Evolutionary conservation across 208 protist species (phyloP), one percentile per base, ranked within the genome.

Genomic region (Cochliopodium minus): DNA sequence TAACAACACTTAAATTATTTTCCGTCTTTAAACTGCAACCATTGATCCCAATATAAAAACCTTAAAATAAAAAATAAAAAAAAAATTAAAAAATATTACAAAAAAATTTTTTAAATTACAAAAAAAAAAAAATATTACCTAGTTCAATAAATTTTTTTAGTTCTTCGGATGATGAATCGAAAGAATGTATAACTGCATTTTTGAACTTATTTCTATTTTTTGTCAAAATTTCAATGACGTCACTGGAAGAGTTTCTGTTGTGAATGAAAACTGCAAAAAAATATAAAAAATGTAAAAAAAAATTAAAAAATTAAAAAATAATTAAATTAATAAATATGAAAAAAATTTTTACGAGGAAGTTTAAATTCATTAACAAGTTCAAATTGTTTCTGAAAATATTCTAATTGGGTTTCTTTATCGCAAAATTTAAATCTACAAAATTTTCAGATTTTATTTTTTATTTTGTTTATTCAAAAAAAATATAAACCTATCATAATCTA

Each of bases 401-500:
- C 71, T 30, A 71, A 50, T 62, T 94, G 89, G 29, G 76, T 69
- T 13, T 88, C 76, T 58, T 83, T 81, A 0, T 65, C 39, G 58
- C 83, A 90, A 65, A 91, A 94, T 39, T 81, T 67, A 2, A 90
- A 64, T 15, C 89, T n/a, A n/a, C n/a, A n/a, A n/a, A n/a, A n/a
- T n/a, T n/a, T n/a, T n/a, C n/a, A n/a, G n/a, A n/a, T n/a, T n/a
- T n/a, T n/a, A n/a, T n/a, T n/a, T n/a, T n/a, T n/a, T n/a, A n/a
- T n/a, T n/a, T n/a, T n/a, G n/a, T n/a, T n/a, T n/a, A n/a, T n/a
- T n/a, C n/a, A n/a, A n/a, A n/a, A n/a, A n/a, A n/a, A n/a, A n/a
- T n/a, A n/a, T n/a, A n/a, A n/a, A n/a, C n/a, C n/a, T 71, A 61
- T 95, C 87, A 72, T 93, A 95, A 66, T 95, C 87, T 20, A 91